Evolutionary conservation across 257 asterid genomes (phyloP).

Genomic region (Solanum appendiculatum): DNA sequence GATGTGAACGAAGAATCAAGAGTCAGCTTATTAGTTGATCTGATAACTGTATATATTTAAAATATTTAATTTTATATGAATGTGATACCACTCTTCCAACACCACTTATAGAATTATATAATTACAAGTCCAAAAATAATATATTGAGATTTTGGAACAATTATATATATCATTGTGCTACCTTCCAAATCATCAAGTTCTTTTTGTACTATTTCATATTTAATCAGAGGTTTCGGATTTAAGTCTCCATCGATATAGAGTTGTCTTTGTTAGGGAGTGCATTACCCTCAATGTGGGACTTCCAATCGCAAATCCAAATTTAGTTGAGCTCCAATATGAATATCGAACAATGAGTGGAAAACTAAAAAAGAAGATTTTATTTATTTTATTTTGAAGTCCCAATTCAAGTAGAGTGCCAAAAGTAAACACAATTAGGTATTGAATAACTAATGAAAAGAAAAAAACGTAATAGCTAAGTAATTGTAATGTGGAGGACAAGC

Average conservation of each 20-base stretch:
- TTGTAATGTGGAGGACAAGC: not conserved
- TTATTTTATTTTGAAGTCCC: not conserved
- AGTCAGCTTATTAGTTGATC: not conserved
- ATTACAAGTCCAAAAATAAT: not conserved
- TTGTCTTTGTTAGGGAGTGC: too few relatives aligned
- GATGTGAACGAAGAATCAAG: not conserved
- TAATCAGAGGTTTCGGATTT: too few relatives aligned
- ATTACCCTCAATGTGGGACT: too few relatives aligned
- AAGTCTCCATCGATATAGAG: fast-evolving
- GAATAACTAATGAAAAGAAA: not conserved
- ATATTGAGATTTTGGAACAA: not conserved
- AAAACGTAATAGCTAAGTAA: not conserved
- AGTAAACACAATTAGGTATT: not conserved
- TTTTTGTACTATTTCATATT: too few relatives aligned
- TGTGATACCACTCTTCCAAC: not conserved
- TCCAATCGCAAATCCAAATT: too few relatives aligned
- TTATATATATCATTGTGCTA: not conserved
- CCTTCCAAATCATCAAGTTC: not conserved
- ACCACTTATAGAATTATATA: not conserved
- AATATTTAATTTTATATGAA: not conserved
- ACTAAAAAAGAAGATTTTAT: not conserved
- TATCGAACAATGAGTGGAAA: too few relatives aligned
- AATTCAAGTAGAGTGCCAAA: not conserved
- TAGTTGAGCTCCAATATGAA: too few relatives aligned
- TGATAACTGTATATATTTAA: not conserved